Percentiles rank a stretch among this genome's conserved stretches.
These are phyloP conservation scores for Tulasnella sp. DNA, from an alignment of 768 basidiomycete genomes.

Conservation along the genomic window DNA sequence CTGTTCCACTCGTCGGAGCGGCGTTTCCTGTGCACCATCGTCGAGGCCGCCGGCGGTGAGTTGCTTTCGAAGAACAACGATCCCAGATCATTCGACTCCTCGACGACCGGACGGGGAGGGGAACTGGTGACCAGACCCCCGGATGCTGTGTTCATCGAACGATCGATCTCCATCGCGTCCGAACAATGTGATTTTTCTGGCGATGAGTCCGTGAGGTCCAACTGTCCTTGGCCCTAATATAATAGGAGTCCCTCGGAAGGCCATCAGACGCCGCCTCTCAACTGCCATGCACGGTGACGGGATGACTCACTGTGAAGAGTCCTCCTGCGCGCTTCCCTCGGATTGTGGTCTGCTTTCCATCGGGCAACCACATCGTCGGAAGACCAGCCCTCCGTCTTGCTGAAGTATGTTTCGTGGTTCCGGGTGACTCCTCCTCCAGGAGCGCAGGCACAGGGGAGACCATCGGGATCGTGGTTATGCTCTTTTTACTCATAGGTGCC, in stretches of 20 bases:
- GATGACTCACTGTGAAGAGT: conserved; percentile 14
- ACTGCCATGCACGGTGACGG: not conserved
- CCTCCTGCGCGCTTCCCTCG: conserved; percentile 17
- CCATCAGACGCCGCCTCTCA: too few species aligned
- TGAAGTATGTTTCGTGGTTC: conserved; percentile 5
- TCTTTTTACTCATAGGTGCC: conserved; percentile 1
- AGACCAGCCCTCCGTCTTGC: conserved; percentile 6
- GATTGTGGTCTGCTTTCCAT: not conserved
- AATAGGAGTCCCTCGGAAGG: too few species aligned
- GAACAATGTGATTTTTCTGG: conserved; percentile 4
- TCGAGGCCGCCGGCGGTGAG: conserved; percentile 1
- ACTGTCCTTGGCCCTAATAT: not conserved
- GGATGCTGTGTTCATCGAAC: conserved; percentile 20
- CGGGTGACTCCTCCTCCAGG: not conserved
- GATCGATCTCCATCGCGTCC: conserved; percentile 77
- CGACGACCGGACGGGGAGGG: conserved; percentile 31
- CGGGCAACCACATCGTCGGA: conserved; percentile 5
- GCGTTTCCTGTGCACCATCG: not conserved
- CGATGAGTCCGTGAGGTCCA: not conserved
- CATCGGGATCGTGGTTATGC: not conserved
- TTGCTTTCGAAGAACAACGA: conserved; percentile 17
- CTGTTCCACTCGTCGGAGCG: not conserved
- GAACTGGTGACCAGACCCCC: conserved; percentile 22
- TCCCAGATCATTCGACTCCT: conserved; percentile 43
- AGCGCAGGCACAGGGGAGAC: conserved; percentile 7